Conservation (phyloP, 768 basidiomycete genomes). For the Suillus brevipes region DNA sequence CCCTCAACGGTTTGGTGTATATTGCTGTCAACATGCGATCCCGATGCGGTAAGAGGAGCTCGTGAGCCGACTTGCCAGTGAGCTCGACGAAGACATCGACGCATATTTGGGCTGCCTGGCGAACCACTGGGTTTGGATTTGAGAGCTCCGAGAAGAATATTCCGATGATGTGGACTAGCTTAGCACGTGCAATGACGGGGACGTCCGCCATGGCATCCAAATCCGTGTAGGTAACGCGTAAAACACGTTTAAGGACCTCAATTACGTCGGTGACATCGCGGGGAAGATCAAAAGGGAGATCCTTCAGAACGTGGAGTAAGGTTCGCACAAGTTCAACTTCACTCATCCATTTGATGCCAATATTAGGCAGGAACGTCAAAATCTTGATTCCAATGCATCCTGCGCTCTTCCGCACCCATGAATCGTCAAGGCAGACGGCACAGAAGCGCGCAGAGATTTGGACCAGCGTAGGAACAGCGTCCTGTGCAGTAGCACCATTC, state of each 20-base stretch:
- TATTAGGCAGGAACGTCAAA: constrained; percentile 66
- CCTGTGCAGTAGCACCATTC: constrained; percentile 47
- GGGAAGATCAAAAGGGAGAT: constrained; percentile 88
- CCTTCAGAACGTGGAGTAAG: constrained; percentile 88
- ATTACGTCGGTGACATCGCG: constrained; percentile 77
- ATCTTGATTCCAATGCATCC: constrained; percentile 86
- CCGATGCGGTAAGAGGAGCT: constrained; percentile 81
- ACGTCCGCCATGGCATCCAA: constrained; percentile 47
- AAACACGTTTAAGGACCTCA: constrained; percentile 68
- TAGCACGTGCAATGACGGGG: constrained; percentile 45
- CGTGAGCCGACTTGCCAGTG: constrained; percentile 67
- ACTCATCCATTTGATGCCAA: constrained; percentile 77
- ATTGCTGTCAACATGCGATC: constrained; percentile 87
- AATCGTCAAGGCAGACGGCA: constrained; percentile 85
- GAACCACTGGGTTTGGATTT: constrained; percentile 81
- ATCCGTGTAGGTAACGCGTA: constrained; percentile 59
- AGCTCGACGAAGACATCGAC: constrained; percentile 77
- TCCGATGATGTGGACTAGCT: constrained; percentile 68
- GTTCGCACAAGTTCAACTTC: constrained; percentile 90
- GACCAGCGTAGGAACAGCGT: constrained; percentile 69
- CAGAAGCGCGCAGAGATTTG: constrained; percentile 83
- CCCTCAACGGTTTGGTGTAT: constrained; percentile 94
- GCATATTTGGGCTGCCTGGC: constrained; percentile 79
- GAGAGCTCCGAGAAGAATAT: constrained; percentile 89
- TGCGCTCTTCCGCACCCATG: constrained; percentile 87